Conservation (phyloP, 257 asterid species). For the Solanum infundibuliforme region DNA sequence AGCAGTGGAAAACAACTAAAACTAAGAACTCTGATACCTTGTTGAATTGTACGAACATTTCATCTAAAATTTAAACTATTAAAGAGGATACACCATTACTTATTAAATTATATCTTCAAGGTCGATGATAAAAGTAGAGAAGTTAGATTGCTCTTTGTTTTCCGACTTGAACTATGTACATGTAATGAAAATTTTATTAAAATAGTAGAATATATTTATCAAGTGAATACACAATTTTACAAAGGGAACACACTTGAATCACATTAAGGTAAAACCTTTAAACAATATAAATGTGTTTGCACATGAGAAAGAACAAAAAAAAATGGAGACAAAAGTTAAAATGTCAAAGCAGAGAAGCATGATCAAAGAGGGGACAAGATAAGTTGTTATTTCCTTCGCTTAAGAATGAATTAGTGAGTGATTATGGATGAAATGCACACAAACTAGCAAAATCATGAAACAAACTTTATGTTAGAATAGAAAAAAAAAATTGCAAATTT, state of each 20-base stretch:
- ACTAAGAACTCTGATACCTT: background rate
- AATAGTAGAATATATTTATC: background rate
- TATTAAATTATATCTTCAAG: background rate
- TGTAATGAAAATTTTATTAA: background rate
- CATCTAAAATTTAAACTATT: background rate
- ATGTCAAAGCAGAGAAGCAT: background rate
- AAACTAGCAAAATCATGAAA: background rate
- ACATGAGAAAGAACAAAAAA: background rate
- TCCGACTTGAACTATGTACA: background rate
- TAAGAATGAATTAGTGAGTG: background rate
- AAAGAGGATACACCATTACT: background rate
- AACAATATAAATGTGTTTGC: background rate
- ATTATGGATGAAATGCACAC: background rate
- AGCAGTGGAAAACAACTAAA: background rate
- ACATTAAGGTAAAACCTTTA: background rate
- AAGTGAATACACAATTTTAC: background rate
- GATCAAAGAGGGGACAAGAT: background rate
- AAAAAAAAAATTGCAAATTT: background rate
- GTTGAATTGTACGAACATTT: background rate
- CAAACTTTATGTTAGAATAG: background rate
- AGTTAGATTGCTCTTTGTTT: background rate
- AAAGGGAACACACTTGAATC: background rate
- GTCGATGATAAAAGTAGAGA: background rate
- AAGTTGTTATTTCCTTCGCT: background rate
- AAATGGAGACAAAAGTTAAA: background rate